phyloP scores from a whole-genome alignment of 2,329 filamentous ascomycete genomes.

The Colletotrichum sp. region DNA sequence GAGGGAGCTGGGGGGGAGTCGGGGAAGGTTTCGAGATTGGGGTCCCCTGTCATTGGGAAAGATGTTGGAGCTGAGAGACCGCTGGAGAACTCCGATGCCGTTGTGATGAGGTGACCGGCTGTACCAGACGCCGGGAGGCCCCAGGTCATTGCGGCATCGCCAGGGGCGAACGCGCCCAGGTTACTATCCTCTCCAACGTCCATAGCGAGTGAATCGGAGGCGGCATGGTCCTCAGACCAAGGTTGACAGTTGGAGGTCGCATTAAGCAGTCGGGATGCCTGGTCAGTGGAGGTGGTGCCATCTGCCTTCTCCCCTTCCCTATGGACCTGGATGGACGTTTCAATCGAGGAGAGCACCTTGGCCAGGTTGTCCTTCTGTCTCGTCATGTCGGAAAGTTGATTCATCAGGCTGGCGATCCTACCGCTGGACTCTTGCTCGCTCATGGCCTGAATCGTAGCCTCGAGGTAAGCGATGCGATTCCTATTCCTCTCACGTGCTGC shows the following conservation, averaged over 20 bases:
- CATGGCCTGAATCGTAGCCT: slow-evolving; percentile 26
- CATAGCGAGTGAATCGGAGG: background rate
- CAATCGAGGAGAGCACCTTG: background rate
- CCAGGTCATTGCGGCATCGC: background rate
- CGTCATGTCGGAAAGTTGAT: slow-evolving; percentile 25
- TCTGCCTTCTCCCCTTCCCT: background rate
- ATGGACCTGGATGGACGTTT: background rate
- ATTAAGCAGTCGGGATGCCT: background rate
- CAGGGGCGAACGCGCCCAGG: background rate
- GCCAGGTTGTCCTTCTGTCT: slow-evolving; percentile 23
- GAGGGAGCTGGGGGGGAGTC: background rate
- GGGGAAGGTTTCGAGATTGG: background rate
- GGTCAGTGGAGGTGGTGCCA: background rate
- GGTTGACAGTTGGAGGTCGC: background rate
- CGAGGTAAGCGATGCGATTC: slow-evolving; percentile 30
- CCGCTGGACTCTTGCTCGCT: slow-evolving; percentile 24
- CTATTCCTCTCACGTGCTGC: slow-evolving; percentile 31
- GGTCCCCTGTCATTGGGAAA: background rate
- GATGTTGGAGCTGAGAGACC: background rate
- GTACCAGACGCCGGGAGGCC: background rate
- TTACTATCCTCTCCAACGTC: background rate
- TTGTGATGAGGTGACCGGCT: background rate
- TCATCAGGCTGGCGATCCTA: slow-evolving; percentile 25
- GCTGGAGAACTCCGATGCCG: background rate
- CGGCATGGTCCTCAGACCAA: background rate